These are phyloP conservation scores for Chalciporus sp. DNA, from an alignment of 1,284 basidiomycete species.

Conservation along the genomic window DNA sequence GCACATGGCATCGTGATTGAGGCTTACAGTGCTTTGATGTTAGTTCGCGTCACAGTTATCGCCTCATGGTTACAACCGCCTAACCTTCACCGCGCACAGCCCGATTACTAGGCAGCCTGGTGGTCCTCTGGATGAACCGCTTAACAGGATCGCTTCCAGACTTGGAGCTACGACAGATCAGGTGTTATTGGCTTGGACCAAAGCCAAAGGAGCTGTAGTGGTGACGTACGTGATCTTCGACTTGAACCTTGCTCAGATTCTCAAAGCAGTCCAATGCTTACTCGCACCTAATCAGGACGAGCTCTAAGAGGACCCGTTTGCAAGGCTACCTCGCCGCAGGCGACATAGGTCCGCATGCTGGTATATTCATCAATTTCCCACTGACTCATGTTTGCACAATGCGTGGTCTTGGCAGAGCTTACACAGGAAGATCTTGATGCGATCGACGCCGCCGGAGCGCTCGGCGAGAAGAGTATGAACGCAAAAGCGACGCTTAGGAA, in stretches of 20 bases:
- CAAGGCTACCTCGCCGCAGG: constrained; percentile 68
- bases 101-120: constrained; percentile 64
- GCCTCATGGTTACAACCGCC: background rate
- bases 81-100: constrained; percentile 33
- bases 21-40: constrained; percentile 70
- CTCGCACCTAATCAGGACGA: constrained; percentile 49
- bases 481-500: constrained; percentile 7
- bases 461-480: constrained; percentile 25
- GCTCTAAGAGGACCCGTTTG: constrained; percentile 62
- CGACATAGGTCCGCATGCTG: constrained; percentile 51
- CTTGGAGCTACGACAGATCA: constrained; percentile 64
- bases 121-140: constrained; percentile 67
- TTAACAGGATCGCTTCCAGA: constrained; percentile 56
- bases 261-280: background rate
- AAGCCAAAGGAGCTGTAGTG: constrained; percentile 64
- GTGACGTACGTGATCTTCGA: constrained; percentile 54
- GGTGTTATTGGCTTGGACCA: constrained; percentile 69
- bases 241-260: background rate
- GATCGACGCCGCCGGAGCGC: constrained; percentile 58
- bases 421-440: constrained; percentile 51
- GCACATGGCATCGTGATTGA: constrained; percentile 67
- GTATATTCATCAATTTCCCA: constrained; percentile 33
- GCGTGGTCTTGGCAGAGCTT: constrained; percentile 9
- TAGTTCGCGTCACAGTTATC: constrained; percentile 17
- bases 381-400: background rate